These are phyloP conservation scores for Penicillium sp. DNA, from an alignment of 2,329 filamentous ascomycete genomes.

Conservation along the genomic window DNA sequence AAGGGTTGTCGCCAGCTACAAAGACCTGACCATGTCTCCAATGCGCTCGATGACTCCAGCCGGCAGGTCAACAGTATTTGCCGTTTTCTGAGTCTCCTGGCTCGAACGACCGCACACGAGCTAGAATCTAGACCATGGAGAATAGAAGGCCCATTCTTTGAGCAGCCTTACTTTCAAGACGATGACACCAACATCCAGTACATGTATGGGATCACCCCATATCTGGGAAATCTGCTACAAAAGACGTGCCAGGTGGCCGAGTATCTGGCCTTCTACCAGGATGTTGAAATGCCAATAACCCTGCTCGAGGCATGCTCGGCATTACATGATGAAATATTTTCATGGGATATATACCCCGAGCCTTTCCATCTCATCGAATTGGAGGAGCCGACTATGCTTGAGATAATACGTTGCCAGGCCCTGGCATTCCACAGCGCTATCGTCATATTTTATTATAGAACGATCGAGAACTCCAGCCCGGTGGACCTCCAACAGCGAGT, in stretches of 20 bases:
- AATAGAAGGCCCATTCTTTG: neutral
- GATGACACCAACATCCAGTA: slow-evolving; percentile 14
- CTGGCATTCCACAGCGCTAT: slow-evolving; percentile 17
- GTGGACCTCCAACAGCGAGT: slow-evolving; percentile 1
- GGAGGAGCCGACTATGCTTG: slow-evolving; percentile 1
- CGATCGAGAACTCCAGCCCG: slow-evolving; percentile 9
- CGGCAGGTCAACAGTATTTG: slow-evolving; percentile 18
- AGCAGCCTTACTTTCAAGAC: slow-evolving; percentile 1
- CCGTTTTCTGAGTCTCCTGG: slow-evolving; percentile 18
- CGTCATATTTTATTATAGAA: slow-evolving; percentile 16
- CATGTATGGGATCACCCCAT: slow-evolving; percentile 21
- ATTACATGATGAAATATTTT: neutral
- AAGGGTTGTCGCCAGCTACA: slow-evolving; percentile 14
- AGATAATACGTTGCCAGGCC: slow-evolving; percentile 14
- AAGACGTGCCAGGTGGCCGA: slow-evolving; percentile 14
- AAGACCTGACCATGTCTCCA: neutral
- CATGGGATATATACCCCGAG: slow-evolving; percentile 6
- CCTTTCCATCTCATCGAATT: neutral
- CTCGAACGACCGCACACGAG: slow-evolving; percentile 15
- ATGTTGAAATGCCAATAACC: neutral
- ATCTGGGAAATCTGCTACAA: slow-evolving; percentile 17
- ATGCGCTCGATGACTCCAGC: slow-evolving; percentile 4
- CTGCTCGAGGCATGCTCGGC: neutral
- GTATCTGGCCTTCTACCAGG: neutral
- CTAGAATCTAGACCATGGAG: slow-evolving; percentile 4